Evolutionary conservation across 148 eudicot species (phyloP).

Genomic region (Dianthus caryophyllus): DNA sequence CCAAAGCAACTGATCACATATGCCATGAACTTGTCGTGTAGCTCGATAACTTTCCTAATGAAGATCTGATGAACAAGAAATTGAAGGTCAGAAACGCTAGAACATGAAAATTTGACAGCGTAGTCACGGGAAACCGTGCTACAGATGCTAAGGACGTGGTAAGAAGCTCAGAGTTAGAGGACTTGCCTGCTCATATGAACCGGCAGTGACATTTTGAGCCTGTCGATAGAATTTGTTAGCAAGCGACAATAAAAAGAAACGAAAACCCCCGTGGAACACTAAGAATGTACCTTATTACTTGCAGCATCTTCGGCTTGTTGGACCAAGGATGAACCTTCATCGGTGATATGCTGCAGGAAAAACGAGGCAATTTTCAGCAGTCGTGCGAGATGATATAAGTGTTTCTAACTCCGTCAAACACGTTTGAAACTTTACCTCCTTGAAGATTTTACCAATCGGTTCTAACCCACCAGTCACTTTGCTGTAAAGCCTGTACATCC

Average conservation of each 20-base stretch:
- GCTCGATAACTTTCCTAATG: conserved; percentile 70
- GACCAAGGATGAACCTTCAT: conserved; percentile 53
- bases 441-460: conserved; percentile 67
- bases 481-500: conserved; percentile 84
- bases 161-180: conserved; percentile 8
- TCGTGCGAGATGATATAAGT: background rate
- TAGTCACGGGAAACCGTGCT: too few species aligned
- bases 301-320: conserved; percentile 77
- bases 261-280: background rate
- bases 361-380: background rate
- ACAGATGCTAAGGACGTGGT: too few species aligned
- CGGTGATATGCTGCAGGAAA: conserved; percentile 52
- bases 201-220: conserved; percentile 25
- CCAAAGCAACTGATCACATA: conserved; percentile 70
- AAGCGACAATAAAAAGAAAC: background rate
- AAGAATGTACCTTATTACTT: conserved; percentile 48
- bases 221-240: background rate
- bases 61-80: conserved; percentile 38
- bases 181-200: conserved; percentile 70
- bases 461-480: conserved; percentile 75
- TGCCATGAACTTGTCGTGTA: conserved; percentile 77
- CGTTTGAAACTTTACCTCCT: conserved; percentile 43
- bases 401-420: background rate
- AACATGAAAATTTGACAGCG: background rate
- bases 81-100: background rate